Evolutionary conservation across 2,329 filamentous ascomycete species (phyloP), one percentile per base, ranked within the genome.

Genomic region (Nothopassalora personata): DNA sequence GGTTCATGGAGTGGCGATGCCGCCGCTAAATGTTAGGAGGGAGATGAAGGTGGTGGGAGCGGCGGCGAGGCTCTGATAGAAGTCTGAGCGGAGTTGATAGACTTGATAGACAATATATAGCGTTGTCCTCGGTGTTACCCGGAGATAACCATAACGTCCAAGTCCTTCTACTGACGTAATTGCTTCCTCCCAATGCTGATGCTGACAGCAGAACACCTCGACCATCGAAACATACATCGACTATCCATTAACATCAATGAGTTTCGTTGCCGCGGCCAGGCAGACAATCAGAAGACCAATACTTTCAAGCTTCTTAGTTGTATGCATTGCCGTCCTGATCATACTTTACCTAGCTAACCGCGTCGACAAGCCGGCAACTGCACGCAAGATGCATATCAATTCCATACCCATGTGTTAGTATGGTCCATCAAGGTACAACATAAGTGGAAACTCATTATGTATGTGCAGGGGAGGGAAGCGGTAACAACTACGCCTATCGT

Each of bases 401-500:
- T 89, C 88, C 67, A 93, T 94, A 76, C 89, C 89, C 58, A 93
- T 94, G 89, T 93, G 90, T 91, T 83, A 71, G 86, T 54, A 34
- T 33, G 27, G 52, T 36, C 58, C 62, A 62, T 79, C 61, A 69
- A 66, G 60, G 69, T 63, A 56, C 34, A 10, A 34, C 45, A 46
- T 23, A 7, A 7, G n/a, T 54, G 45, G 49, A 55, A 36, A 57
- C 58, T 64, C 59, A 68, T 18, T 34, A 3, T 23, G 23, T 28
- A 31, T 11, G 1, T 46, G 1, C 51, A 92, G 89, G 89, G 88
- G 86, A 84, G 77, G 89, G 89, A 55, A 86, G 75, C 70, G 82
- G 85, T 71, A 87, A 94, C 76, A 94, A 94, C 79, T 94, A 93
- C 76, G 88, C 90, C 69, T 94, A 94, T 72, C 73, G 64, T 66